Percentiles rank a stretch among this genome's conserved stretches.
phyloP scores from a whole-genome alignment of 2,329 filamentous ascomycete genomes.

The Xylaria sp. region DNA sequence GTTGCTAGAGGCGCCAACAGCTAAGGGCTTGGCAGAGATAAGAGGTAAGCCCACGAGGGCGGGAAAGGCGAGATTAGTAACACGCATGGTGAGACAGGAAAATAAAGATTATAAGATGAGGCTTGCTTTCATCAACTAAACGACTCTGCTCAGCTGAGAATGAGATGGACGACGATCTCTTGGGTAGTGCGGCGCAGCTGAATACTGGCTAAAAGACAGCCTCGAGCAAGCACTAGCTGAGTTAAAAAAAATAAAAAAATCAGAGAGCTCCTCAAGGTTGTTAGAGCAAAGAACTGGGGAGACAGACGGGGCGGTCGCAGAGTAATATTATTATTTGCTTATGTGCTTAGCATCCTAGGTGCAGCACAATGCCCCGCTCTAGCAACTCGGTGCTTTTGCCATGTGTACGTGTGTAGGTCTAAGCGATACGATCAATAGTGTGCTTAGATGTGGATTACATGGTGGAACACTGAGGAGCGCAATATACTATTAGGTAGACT shows the following conservation, averaged over 20 bases:
- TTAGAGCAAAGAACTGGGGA: conserved; percentile 13
- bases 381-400: neutral
- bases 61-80: conserved; percentile 17
- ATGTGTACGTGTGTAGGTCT: neutral
- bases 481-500: neutral
- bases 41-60: conserved; percentile 29
- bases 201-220: neutral
- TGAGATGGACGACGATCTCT: neutral
- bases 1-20: conserved; percentile 2
- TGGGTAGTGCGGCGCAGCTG: neutral
- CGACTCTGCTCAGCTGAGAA: neutral
- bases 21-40: conserved; percentile 17
- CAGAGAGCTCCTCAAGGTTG: neutral
- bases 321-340: conserved; percentile 29
- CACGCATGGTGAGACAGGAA: conserved; percentile 24
- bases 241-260: conserved; percentile 2
- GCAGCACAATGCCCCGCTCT: conserved; percentile 4
- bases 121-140: neutral
- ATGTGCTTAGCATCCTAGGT: conserved; percentile 3
- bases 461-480: conserved; percentile 12
- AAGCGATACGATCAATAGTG: conserved; percentile 10
- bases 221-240: conserved; percentile 5
- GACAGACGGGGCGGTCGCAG: conserved; percentile 8
- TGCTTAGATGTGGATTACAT: conserved; percentile 18
- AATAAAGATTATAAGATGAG: neutral